A percentile compares a stretch with the other conserved stretches of the same genome.
These are phyloP conservation scores for Phytophthora nicotianae DNA, from an alignment of 352 stramenopile genomes.

Conservation along the genomic window DNA sequence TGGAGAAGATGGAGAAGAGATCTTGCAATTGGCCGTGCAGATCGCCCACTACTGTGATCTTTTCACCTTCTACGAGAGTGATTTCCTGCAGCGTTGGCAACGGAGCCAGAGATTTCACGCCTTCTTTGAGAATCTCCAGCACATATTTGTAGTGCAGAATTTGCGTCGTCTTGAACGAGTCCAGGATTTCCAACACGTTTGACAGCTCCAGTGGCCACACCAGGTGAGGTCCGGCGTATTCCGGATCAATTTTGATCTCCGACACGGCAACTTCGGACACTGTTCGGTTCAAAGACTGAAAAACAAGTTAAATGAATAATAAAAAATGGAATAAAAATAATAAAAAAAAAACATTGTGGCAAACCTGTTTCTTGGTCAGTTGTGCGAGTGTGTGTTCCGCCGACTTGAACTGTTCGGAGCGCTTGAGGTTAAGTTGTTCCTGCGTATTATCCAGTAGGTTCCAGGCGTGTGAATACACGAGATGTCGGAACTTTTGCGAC, in stretches of 20 bases:
- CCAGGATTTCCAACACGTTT: constrained; percentile 89
- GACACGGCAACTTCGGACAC: constrained; percentile 63
- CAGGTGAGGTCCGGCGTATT: constrained; percentile 83
- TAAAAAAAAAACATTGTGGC: constrained; percentile 2
- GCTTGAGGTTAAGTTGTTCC: constrained; percentile 89
- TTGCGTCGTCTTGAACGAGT: constrained; percentile 90
- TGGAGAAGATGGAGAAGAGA: constrained; percentile 94
- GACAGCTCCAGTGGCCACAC: constrained; percentile 84
- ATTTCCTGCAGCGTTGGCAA: constrained; percentile 90
- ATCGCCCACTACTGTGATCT: constrained; percentile 93
- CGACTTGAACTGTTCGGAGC: constrained; percentile 85
- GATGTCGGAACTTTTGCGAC: constrained; percentile 80
- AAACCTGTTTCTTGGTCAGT: constrained; percentile 74
- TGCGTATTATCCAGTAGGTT: constrained; percentile 92
- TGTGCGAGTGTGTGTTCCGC: constrained; percentile 81
- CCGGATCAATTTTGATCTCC: constrained; percentile 51
- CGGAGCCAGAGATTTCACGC: constrained; percentile 60
- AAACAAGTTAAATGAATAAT: background rate
- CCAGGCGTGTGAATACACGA: constrained; percentile 86
- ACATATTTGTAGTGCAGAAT: constrained; percentile 93
- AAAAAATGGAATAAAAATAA: constrained; percentile 2
- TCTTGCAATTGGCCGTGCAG: constrained; percentile 95
- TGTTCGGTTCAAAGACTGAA: constrained; percentile 51
- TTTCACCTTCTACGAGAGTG: constrained; percentile 79
- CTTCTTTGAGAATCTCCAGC: constrained; percentile 80